Evolutionary conservation across 2,329 filamentous ascomycete genomes (phyloP).

Genomic region (Tolypocladium nubicola): DNA sequence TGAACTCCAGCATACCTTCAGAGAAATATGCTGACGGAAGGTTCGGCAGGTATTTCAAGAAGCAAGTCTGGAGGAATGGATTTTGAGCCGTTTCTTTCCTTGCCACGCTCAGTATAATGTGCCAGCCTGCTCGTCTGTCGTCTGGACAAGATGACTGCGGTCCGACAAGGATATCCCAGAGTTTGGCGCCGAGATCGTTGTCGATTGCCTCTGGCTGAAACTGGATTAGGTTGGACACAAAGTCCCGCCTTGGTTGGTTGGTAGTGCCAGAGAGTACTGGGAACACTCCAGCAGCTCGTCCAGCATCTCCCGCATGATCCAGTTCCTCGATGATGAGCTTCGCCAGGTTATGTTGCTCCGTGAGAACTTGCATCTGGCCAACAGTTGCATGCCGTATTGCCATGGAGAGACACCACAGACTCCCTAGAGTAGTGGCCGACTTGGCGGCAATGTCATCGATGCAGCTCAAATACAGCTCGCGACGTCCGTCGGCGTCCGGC

Average conservation of each 20-base stretch:
- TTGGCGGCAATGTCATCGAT: slow-evolving; percentile 55
- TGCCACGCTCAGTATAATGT: slow-evolving; percentile 43
- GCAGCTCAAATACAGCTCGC: slow-evolving; percentile 55
- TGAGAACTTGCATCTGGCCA: slow-evolving; percentile 45
- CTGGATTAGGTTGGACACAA: slow-evolving; percentile 46
- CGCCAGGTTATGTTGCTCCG: slow-evolving; percentile 50
- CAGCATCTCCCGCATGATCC: slow-evolving; percentile 36
- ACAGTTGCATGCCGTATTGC: slow-evolving; percentile 34
- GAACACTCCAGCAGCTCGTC: slow-evolving; percentile 23
- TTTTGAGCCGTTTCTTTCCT: slow-evolving; percentile 36
- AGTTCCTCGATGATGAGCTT: slow-evolving; percentile 54
- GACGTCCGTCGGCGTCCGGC: slow-evolving; percentile 42
- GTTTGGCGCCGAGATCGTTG: slow-evolving; percentile 45
- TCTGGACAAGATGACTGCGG: slow-evolving; percentile 44
- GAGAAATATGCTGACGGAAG: slow-evolving; percentile 50
- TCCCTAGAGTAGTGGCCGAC: slow-evolving; percentile 58
- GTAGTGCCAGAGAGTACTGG: slow-evolving; percentile 34
- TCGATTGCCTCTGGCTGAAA: slow-evolving; percentile 53
- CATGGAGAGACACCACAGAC: slow-evolving; percentile 52
- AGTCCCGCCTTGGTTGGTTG: slow-evolving; percentile 45
- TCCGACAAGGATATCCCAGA: slow-evolving; percentile 70
- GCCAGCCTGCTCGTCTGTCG: slow-evolving; percentile 60
- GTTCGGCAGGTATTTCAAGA: slow-evolving; percentile 44
- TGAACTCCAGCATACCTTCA: slow-evolving; percentile 50
- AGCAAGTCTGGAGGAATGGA: slow-evolving; percentile 43